Conservation (phyloP, 139 green algal genomes). For the Volvox africanus region DNA sequence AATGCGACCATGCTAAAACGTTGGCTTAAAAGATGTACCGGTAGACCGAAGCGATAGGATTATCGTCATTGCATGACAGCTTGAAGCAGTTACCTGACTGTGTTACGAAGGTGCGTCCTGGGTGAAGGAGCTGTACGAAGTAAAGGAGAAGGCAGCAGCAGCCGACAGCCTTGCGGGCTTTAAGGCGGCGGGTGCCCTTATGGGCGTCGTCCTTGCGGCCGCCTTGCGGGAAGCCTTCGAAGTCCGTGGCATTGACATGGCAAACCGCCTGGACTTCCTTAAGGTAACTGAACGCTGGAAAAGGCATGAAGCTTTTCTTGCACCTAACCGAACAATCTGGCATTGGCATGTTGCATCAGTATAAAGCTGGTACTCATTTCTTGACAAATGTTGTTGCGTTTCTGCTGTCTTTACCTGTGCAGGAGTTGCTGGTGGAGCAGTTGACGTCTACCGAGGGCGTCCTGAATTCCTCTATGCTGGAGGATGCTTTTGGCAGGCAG, state of each 20-base stretch:
- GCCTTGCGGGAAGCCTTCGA: constrained; percentile 42
- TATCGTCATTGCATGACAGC: no score
- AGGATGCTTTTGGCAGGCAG: constrained; percentile 29
- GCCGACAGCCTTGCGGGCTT: not conserved
- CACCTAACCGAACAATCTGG: no score
- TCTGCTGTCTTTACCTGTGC: not conserved
- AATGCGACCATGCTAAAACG: no score
- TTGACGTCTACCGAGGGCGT: constrained; percentile 1
- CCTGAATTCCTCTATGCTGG: constrained; percentile 31
- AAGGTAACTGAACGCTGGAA: constrained; percentile 9
- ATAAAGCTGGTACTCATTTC: no score
- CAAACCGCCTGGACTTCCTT: constrained; percentile 33
- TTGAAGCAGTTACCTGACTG: not conserved
- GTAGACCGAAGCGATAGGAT: no score
- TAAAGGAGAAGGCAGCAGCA: constrained; percentile 4
- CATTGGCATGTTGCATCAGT: no score
- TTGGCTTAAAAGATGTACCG: no score
- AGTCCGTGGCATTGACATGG: constrained; percentile 27
- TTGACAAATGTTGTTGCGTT: not conserved
- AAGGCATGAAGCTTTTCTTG: no score
- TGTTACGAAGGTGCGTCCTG: not conserved
- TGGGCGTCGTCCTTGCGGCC: constrained; percentile 18
- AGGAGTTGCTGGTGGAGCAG: constrained; percentile 46
- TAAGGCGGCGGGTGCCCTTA: not conserved
- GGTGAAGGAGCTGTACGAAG: constrained; percentile 40